Evolutionary conservation across 306 rosid genomes (phyloP).

Genomic region (Corylus americana): DNA sequence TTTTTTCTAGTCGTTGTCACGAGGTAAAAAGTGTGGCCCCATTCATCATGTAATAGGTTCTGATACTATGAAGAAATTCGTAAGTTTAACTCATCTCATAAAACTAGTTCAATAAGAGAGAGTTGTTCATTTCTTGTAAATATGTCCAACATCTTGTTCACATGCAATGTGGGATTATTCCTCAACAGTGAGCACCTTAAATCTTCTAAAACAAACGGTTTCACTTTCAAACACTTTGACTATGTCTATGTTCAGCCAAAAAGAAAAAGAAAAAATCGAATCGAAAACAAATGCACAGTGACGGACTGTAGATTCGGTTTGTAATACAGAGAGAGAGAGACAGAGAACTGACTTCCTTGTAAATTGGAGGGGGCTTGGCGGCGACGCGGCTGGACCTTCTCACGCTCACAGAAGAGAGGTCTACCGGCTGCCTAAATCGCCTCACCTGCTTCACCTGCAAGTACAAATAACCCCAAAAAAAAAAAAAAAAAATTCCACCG

Average conservation of each 20-base stretch:
- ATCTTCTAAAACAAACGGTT: neutral
- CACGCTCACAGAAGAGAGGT: slow-evolving; percentile 24
- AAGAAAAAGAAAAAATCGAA: too few relatives aligned
- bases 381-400: slow-evolving; percentile 50
- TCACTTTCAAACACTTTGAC: neutral
- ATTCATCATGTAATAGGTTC: too few relatives aligned
- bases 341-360: slow-evolving; percentile 42
- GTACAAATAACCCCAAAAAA: neutral
- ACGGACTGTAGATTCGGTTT: neutral
- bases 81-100: too few relatives aligned
- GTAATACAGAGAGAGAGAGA: neutral
- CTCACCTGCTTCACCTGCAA: slow-evolving; percentile 36
- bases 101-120: too few relatives aligned
- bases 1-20: too few relatives aligned
- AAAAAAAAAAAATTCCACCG: neutral
- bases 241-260: too few relatives aligned
- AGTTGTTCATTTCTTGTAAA: too few relatives aligned
- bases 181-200: neutral
- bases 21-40: too few relatives aligned
- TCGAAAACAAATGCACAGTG: neutral
- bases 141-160: too few relatives aligned
- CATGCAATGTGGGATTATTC: too few relatives aligned
- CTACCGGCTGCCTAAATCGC: slow-evolving; percentile 24
- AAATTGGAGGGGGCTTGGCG: slow-evolving; percentile 33
- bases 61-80: too few relatives aligned